phyloP scores from a whole-genome alignment of 495 filamentous ascomycete genomes.

The Neurospora sp. region DNA sequence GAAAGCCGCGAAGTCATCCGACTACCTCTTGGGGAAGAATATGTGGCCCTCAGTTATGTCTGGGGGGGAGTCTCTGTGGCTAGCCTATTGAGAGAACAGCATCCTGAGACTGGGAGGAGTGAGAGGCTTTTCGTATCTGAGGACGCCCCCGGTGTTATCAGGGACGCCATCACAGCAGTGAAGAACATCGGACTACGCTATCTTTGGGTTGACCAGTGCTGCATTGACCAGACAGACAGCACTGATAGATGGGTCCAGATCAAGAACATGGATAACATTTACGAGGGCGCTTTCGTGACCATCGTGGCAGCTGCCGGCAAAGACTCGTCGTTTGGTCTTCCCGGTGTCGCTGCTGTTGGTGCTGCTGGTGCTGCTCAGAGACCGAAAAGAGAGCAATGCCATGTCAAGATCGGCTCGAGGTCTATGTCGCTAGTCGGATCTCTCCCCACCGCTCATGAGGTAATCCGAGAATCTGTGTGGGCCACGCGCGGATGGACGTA shows the following conservation, averaged over 20 bases:
- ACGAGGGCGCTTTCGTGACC: conserved; percentile 8
- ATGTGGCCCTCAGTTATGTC: not conserved
- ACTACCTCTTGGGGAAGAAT: not conserved
- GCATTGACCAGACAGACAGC: not conserved
- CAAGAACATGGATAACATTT: conserved; percentile 16
- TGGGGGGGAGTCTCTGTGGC: not conserved
- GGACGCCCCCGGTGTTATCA: not conserved
- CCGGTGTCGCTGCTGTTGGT: conserved; percentile 6
- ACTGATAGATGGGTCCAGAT: conserved; percentile 1
- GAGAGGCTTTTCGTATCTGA: not conserved
- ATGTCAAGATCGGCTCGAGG: not conserved
- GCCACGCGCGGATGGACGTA: conserved; percentile 27
- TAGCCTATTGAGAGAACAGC: no score
- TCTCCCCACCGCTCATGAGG: not conserved
- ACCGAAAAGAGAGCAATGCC: not conserved
- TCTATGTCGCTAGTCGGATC: not conserved
- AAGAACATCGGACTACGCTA: not conserved
- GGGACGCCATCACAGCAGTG: not conserved
- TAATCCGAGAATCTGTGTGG: conserved; percentile 14
- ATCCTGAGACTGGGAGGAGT: no score
- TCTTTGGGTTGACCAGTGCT: not conserved
- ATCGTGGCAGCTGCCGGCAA: conserved; percentile 16
- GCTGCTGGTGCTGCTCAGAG: not conserved
- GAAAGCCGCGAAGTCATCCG: not conserved
- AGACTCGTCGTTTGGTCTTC: conserved; percentile 13